These are phyloP conservation scores for Zygoascus bituminiphila DNA, from an alignment of 805 yeast species.

Conservation along the genomic window DNA sequence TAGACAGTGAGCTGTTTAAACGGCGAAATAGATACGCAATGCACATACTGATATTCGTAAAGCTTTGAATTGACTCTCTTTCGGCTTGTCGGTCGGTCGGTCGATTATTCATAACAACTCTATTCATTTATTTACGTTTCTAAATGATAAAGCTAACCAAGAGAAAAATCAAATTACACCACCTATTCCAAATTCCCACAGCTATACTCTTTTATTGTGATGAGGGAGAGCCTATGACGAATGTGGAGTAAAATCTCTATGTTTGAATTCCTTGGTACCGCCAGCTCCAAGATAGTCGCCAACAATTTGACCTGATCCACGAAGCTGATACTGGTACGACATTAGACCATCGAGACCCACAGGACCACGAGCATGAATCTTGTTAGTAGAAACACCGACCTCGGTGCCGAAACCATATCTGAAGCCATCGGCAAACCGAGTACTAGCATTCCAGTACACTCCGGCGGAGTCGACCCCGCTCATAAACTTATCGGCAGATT, in stretches of 20 bases:
- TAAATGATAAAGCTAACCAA: not conserved
- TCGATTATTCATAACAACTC: no score
- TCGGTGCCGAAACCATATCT: conserved; percentile 98
- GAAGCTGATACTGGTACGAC: conserved; percentile 86
- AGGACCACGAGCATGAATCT: conserved; percentile 97
- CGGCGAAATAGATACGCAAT: not conserved
- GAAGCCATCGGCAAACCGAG: conserved; percentile 97
- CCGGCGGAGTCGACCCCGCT: conserved; percentile 91
- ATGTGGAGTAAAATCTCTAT: conserved; percentile 27
- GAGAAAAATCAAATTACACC: no score
- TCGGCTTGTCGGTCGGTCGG: no score
- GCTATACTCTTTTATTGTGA: not conserved
- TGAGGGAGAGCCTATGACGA: not conserved
- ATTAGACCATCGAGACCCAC: conserved; percentile 96
- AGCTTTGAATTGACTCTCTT: no score
- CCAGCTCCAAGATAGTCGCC: conserved; percentile 92
- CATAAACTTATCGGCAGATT: conserved; percentile 65
- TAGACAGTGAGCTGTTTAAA: no score
- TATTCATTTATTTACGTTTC: not conserved
- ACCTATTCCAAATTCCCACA: not conserved
- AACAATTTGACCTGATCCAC: conserved; percentile 90
- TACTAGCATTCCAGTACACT: conserved; percentile 95
- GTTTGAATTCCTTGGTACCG: conserved; percentile 70
- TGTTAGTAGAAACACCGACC: conserved; percentile 94
- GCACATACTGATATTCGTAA: no score